Evolutionary conservation across 495 filamentous ascomycete species (phyloP).

Genomic region (Penicillium ucsense): DNA sequence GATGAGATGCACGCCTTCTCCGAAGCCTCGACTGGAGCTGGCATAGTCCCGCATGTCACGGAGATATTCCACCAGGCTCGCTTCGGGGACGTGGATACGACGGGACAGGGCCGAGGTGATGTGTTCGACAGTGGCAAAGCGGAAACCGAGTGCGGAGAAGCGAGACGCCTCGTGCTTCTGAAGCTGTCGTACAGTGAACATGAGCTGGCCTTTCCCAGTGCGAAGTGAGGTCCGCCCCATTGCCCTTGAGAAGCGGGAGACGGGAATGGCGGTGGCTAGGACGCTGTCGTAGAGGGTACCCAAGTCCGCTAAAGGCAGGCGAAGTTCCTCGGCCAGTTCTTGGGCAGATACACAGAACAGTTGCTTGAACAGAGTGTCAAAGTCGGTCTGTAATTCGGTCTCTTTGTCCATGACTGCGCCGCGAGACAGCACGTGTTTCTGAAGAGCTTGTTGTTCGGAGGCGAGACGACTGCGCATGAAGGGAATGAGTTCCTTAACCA

Average conservation of each 20-base stretch:
- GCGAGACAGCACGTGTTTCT: conserved; percentile 32
- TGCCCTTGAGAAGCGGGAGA: conserved; percentile 24
- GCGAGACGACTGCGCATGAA: conserved; percentile 56
- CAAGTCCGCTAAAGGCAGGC: conserved; percentile 50
- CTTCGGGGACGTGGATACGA: conserved; percentile 58
- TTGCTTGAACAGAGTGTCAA: conserved; percentile 73
- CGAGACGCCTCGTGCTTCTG: conserved; percentile 46
- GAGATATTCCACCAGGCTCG: conserved; percentile 45
- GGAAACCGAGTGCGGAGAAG: conserved; percentile 63
- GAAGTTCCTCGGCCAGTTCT: conserved; percentile 56
- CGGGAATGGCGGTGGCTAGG: conserved; percentile 48
- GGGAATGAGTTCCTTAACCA: conserved; percentile 55
- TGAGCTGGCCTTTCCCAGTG: conserved; percentile 59
- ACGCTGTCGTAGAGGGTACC: conserved; percentile 76
- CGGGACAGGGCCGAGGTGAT: conserved; percentile 57
- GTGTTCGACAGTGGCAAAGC: conserved; percentile 61
- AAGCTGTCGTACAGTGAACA: conserved; percentile 69
- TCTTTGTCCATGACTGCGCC: conserved; percentile 27
- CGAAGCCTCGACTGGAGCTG: conserved; percentile 37
- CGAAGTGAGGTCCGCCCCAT: conserved; percentile 27
- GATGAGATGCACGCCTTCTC: conserved; percentile 63
- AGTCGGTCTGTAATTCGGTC: conserved; percentile 42
- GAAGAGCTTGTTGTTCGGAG: conserved; percentile 18
- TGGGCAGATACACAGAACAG: conserved; percentile 75
- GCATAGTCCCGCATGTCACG: conserved; percentile 52